Evolutionary conservation across 129 eudicot species (phyloP).

Genomic region (Chrysanthemum lavandulifolium): DNA sequence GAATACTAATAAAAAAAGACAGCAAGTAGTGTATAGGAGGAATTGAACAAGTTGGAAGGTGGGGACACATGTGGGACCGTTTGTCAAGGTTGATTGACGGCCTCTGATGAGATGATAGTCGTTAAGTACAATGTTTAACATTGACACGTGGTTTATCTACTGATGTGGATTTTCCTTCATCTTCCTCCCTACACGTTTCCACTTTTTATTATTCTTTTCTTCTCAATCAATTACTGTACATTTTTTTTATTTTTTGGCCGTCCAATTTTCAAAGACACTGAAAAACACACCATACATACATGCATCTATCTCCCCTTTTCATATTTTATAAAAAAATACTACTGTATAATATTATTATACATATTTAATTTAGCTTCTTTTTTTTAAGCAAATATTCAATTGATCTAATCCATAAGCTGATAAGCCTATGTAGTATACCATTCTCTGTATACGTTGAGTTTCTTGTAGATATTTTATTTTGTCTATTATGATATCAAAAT

Average conservation of each 20-base stretch:
- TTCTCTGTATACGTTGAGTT: too few species aligned
- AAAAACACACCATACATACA: slow-evolving; percentile 21
- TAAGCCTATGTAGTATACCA: too few species aligned
- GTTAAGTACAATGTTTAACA: not conserved
- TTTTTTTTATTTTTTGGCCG: slow-evolving; percentile 1
- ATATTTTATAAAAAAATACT: too few species aligned
- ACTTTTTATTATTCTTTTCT: slow-evolving; percentile 10
- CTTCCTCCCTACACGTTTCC: slow-evolving; percentile 34
- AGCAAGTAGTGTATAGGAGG: slow-evolving; percentile 14
- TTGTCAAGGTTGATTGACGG: slow-evolving; percentile 34
- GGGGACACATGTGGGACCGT: slow-evolving; percentile 31
- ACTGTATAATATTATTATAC: too few species aligned
- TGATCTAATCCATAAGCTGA: too few species aligned
- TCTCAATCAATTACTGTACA: not conserved
- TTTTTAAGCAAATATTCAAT: too few species aligned
- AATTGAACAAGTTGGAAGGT: slow-evolving; percentile 32
- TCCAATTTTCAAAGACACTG: slow-evolving; percentile 20
- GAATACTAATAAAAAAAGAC: not conserved
- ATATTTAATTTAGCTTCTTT: too few species aligned
- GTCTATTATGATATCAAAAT: too few species aligned
- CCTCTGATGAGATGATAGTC: not conserved
- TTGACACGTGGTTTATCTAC: slow-evolving; percentile 36
- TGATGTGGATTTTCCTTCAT: slow-evolving; percentile 34
- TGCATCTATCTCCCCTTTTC: slow-evolving; percentile 23
- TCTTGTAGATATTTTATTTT: too few species aligned